Percentiles rank a stretch among this genome's conserved stretches.
Evolutionary conservation across 306 rosid genomes (phyloP).

Genomic region (Inga laurina): DNA sequence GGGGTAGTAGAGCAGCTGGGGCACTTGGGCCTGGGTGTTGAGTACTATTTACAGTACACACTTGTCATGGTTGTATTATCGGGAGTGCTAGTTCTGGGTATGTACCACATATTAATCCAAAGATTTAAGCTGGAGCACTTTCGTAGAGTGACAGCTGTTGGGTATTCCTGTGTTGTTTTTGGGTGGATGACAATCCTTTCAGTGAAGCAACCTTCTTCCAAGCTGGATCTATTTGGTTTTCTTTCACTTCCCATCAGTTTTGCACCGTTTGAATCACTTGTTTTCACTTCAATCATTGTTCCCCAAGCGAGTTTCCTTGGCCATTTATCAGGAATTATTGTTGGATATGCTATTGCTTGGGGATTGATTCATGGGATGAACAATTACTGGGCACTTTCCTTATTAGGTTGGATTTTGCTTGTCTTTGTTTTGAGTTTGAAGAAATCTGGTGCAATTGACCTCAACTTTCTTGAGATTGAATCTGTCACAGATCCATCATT

Average conservation of each 20-base stretch:
- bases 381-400: slow-evolving; percentile 83
- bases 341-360: slow-evolving; percentile 97
- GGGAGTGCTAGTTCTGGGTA: slow-evolving; percentile 73
- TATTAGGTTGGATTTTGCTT: slow-evolving; percentile 78
- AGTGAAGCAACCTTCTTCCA: slow-evolving; percentile 89
- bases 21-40: slow-evolving; percentile 74
- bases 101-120: slow-evolving; percentile 81
- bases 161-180: slow-evolving; percentile 98
- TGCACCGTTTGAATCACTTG: slow-evolving; percentile 92
- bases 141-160: slow-evolving; percentile 88
- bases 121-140: slow-evolving; percentile 87
- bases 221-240: slow-evolving; percentile 88
- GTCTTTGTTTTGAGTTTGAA: slow-evolving; percentile 75
- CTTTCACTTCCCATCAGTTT: slow-evolving; percentile 97
- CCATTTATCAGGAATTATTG: slow-evolving; percentile 88
- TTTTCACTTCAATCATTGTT: slow-evolving; percentile 91
- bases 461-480: slow-evolving; percentile 87
- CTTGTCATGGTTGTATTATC: slow-evolving; percentile 81
- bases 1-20: slow-evolving; percentile 80
- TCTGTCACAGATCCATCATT: slow-evolving; percentile 78
- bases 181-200: slow-evolving; percentile 99
- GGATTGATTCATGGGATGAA: slow-evolving; percentile 95
- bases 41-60: slow-evolving; percentile 90
- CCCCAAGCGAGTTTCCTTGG: slow-evolving; percentile 98
- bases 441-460: slow-evolving; percentile 69